Base-by-base conservation (phyloP, 1,139 yeast genomes). In the Meyerozyma elateridarum region DNA sequence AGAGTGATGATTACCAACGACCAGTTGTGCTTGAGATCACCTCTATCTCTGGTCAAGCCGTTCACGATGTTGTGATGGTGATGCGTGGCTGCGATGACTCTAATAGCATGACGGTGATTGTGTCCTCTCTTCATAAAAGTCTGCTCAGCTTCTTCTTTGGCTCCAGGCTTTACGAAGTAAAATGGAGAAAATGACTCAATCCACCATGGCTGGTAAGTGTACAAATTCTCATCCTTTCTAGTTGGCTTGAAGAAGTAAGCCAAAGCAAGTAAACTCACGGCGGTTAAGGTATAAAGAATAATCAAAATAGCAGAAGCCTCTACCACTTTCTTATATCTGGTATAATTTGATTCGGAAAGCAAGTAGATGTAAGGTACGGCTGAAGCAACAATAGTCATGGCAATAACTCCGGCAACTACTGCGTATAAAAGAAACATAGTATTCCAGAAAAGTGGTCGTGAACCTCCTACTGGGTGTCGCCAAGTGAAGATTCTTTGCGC, bases 191-290 rank as follows among this genome's bases (percentile, higher is more conserved):
- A 35, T 7, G 22, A 16, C 16, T 35, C 36, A 14, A 35, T 30
- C 38, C 38, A 35, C 38, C 38, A 35, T 13, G 38, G 33, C 21
- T 35, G 38, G 33, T 35, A 35, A 4, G 36, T 33, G 22, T 32
- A 32, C 15, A 33, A 26, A 20, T 24, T 31, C 20, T 35, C 34
- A 21, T 35, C 38, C 28, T 35, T 35, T 14, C 30, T 24, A 11
- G 38, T 35, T 20, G 38, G 38, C 28, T 28, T 12, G 32, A 34
- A 35, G 28, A 28, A 19, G 25, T 33, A 35, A 7, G 36, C 22
- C 28, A 33, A 13, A 3, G 15, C 25, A 22, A 33, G 12, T 21
- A 33, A 25, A 2, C 17, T 11, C 13, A 30, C 13, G 7, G 36
- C 18, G 8, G 33, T 33, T 15, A 25, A 21, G n/a, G 25, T 12